Evolutionary conservation across 129 eudicot genomes (phyloP).

Genomic region (Rutidosis leptorrhynchoides): DNA sequence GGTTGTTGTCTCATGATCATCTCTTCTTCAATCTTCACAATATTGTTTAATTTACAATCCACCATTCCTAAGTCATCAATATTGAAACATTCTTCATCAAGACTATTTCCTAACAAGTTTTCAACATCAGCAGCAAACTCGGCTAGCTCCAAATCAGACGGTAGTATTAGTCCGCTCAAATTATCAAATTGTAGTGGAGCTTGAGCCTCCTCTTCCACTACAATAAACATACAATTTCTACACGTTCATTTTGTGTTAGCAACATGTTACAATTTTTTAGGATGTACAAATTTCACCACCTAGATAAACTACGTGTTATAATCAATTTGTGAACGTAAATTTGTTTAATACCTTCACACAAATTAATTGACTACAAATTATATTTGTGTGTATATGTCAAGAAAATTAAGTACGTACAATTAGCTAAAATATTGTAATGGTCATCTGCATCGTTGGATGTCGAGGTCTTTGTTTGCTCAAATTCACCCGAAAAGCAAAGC

Average conservation of each 20-base stretch:
- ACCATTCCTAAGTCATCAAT: slow-evolving; percentile 43
- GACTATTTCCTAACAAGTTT: slow-evolving; percentile 43
- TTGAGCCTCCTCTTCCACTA: slow-evolving; percentile 3
- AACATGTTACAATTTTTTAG: background rate
- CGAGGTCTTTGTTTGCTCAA: slow-evolving; percentile 16
- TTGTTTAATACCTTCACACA: background rate
- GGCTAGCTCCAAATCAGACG: slow-evolving; percentile 54
- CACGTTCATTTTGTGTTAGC: background rate
- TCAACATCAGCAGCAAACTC: slow-evolving; percentile 67
- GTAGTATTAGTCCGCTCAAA: slow-evolving; percentile 32
- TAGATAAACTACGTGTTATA: background rate
- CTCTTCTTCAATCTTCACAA: slow-evolving; percentile 39
- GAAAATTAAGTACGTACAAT: slow-evolving; percentile 6
- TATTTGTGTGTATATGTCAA: background rate
- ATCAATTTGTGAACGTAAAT: too few relatives aligned
- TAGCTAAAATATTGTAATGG: background rate
- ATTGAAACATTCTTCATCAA: slow-evolving; percentile 46
- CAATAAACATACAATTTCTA: background rate
- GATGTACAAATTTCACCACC: background rate
- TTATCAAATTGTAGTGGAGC: slow-evolving; percentile 2
- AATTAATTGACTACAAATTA: background rate
- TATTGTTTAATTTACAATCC: slow-evolving; percentile 27
- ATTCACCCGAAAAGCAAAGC: slow-evolving; percentile 26
- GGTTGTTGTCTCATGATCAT: slow-evolving; percentile 34
- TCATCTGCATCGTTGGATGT: background rate